Conservation (phyloP, 345 rosid species). For the Heritiera littoralis region DNA sequence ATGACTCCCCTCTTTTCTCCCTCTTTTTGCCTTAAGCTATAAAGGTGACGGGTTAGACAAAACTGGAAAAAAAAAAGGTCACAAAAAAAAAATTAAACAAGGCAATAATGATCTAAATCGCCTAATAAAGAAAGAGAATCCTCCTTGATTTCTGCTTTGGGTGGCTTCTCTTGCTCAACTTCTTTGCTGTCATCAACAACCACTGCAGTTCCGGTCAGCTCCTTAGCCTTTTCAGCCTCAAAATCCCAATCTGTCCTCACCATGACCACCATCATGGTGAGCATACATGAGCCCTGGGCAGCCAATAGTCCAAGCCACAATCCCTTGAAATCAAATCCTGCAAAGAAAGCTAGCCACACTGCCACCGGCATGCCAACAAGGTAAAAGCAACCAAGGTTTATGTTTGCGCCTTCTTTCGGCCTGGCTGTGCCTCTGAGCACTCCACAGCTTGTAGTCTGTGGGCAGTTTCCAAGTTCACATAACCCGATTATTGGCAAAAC, state of each 20-base stretch:
- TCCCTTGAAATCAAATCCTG: conserved; percentile 59
- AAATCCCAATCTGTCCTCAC: conserved; percentile 56
- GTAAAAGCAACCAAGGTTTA: conserved; percentile 71
- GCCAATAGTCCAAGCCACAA: conserved; percentile 76
- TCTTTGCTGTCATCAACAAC: conserved; percentile 36
- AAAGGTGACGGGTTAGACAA: conserved; percentile 5
- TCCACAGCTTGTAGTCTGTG: conserved; percentile 79
- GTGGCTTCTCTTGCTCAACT: conserved; percentile 29
- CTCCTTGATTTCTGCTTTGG: conserved; percentile 37
- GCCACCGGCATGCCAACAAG: conserved; percentile 71
- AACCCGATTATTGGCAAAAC: conserved; percentile 71
- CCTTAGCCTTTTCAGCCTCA: conserved; percentile 54
- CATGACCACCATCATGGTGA: conserved; percentile 64
- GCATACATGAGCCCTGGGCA: conserved; percentile 62
- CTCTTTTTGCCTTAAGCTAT: neutral
- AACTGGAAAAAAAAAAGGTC: neutral
- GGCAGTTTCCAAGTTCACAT: conserved; percentile 82
- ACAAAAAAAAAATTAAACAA: conserved; percentile 19
- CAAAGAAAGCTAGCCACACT: conserved; percentile 47
- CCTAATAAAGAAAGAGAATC: conserved; percentile 34
- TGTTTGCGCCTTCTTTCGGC: conserved; percentile 71
- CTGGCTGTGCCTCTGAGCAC: conserved; percentile 76
- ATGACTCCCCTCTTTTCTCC: conserved; percentile 5
- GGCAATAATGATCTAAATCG: conserved; percentile 26
- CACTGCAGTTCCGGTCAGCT: conserved; percentile 40